Conservation (phyloP, 805 yeast genomes). For the Candida montana region DNA sequence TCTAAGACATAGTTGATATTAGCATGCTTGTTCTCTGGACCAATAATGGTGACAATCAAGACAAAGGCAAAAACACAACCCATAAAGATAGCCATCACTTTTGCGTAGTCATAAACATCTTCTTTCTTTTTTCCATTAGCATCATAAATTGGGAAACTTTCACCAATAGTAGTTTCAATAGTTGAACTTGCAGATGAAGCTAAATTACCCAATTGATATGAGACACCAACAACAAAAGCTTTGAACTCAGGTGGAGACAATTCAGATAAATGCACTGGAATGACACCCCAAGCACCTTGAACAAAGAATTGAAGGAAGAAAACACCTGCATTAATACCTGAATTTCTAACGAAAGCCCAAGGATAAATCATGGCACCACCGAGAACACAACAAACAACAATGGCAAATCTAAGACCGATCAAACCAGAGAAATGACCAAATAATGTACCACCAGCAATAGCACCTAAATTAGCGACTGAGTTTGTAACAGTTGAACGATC, state of each 20-base stretch:
- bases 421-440: conserved; percentile 53
- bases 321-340: conserved; percentile 52
- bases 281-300: conserved; percentile 68
- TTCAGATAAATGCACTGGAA: conserved; percentile 58
- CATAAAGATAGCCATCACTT: conserved; percentile 61
- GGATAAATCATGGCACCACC: conserved; percentile 64
- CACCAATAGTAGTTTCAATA: conserved; percentile 62
- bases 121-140: conserved; percentile 26
- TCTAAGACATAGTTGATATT: conserved; percentile 21
- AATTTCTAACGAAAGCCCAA: conserved; percentile 46
- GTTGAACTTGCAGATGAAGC: conserved; percentile 64
- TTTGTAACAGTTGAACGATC: conserved; percentile 50
- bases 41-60: conserved; percentile 44
- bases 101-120: conserved; percentile 45
- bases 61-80: conserved; percentile 57
- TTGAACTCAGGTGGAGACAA: conserved; percentile 58
- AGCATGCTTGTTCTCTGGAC: conserved; percentile 51
- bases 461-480: conserved; percentile 55
- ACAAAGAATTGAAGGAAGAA: conserved; percentile 59
- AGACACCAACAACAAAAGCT: conserved; percentile 56
- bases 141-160: conserved; percentile 39
- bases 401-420: conserved; percentile 49
- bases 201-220: conserved; percentile 66
- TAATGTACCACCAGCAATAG: conserved; percentile 48
- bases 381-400: conserved; percentile 44